A percentile compares a stretch with the other conserved stretches of the same genome.
phyloP scores from a whole-genome alignment of 1,284 basidiomycete genomes.

The Cerrena zonata region DNA sequence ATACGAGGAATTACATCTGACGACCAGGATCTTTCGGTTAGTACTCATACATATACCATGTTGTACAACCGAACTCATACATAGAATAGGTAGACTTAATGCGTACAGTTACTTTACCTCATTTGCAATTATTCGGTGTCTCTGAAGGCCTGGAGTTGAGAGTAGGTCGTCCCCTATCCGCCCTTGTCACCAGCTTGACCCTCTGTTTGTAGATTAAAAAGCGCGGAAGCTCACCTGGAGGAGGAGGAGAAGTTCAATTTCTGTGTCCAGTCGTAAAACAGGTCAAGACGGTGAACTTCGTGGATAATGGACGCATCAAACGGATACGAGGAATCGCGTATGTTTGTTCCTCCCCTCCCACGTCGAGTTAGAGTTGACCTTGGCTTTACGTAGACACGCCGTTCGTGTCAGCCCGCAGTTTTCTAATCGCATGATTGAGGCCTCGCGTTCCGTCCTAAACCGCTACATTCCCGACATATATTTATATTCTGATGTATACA shows the following conservation, averaged over 20 bases:
- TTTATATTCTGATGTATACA: slow-evolving; percentile 96
- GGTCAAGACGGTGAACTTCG: slow-evolving; percentile 87
- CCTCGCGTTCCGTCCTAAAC: slow-evolving; percentile 86
- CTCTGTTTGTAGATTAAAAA: slow-evolving; percentile 70
- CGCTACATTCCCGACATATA: slow-evolving; percentile 98
- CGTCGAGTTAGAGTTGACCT: neutral
- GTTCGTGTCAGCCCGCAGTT: slow-evolving; percentile 96
- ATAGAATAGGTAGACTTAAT: slow-evolving; percentile 82
- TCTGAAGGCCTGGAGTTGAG: slow-evolving; percentile 82
- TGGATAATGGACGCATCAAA: slow-evolving; percentile 85
- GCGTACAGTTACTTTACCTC: slow-evolving; percentile 88
- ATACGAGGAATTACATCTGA: slow-evolving; percentile 89
- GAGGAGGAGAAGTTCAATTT: slow-evolving; percentile 91
- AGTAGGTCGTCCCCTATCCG: slow-evolving; percentile 35
- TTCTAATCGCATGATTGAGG: slow-evolving; percentile 95
- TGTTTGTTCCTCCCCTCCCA: slow-evolving; percentile 28
- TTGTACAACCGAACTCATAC: slow-evolving; percentile 10
- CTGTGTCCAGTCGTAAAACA: slow-evolving; percentile 88
- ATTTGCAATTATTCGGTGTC: slow-evolving; percentile 85
- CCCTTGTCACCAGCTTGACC: neutral
- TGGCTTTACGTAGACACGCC: slow-evolving; percentile 57
- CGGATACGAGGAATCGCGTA: slow-evolving; percentile 94
- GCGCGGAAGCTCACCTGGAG: slow-evolving; percentile 84
- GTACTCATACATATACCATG: slow-evolving; percentile 20
- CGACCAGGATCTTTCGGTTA: slow-evolving; percentile 80